Conservation (phyloP, 805 yeast species). For the Wilhelminamyces savonicus region DNA sequence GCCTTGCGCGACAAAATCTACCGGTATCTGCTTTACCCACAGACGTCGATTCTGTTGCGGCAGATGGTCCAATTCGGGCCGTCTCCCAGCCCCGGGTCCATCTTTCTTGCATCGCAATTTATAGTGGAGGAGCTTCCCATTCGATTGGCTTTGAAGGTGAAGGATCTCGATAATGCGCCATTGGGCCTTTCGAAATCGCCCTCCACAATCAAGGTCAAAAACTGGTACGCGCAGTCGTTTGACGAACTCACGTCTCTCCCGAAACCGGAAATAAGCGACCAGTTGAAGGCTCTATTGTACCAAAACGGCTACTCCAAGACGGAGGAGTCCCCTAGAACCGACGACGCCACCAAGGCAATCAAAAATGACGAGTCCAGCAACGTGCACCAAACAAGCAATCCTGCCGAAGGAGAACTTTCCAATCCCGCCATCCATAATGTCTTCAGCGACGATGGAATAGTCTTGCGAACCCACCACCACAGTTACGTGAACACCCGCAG, state of each 20-base stretch:
- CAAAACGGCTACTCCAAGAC: constrained; percentile 5
- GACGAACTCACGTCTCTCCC: constrained; percentile 69
- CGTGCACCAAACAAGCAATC: constrained; percentile 11
- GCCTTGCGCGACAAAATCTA: constrained; percentile 49
- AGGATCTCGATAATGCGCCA: constrained; percentile 78
- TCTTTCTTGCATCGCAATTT: constrained; percentile 79
- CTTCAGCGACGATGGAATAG: constrained; percentile 49
- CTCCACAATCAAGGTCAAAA: constrained; percentile 65
- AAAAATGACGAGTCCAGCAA: constrained; percentile 2
- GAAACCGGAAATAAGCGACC: constrained; percentile 46
- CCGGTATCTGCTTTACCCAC: constrained; percentile 66
- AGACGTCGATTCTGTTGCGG: constrained; percentile 75
- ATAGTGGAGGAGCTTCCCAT: constrained; percentile 84
- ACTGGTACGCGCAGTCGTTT: constrained; percentile 90
- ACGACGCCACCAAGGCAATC: neutral
- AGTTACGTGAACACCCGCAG: constrained; percentile 4
- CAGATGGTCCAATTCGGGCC: constrained; percentile 93
- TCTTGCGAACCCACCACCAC: constrained; percentile 19
- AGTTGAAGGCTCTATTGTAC: constrained; percentile 31
- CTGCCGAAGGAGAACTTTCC: constrained; percentile 20
- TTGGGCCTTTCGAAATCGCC: constrained; percentile 68
- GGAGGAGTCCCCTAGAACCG: neutral
- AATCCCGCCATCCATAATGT: constrained; percentile 35
- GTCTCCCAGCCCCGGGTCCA: constrained; percentile 67
- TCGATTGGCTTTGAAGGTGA: constrained; percentile 77